A percentile compares a stretch with the other conserved stretches of the same genome.
These are phyloP conservation scores for Durusdinium trenchii DNA, from an alignment of 73 alveolate genomes.

Conservation along the genomic window DNA sequence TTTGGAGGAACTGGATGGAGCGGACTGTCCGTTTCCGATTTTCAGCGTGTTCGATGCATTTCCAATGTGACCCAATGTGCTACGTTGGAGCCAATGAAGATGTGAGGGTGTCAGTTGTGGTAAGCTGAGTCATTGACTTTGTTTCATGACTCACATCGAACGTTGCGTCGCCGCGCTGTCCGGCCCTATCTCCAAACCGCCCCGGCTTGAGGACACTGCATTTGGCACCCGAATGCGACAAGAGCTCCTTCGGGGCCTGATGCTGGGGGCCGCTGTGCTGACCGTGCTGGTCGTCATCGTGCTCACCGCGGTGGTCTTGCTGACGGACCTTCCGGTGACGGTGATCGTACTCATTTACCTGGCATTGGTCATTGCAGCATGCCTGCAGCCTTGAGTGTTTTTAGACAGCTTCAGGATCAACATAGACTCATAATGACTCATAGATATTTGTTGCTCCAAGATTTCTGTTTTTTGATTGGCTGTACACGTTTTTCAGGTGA, in stretches of 20 bases:
- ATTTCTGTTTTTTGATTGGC: too few relatives aligned
- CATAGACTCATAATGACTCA: too few relatives aligned
- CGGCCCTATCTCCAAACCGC: background rate
- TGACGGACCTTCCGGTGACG: conserved; percentile 45
- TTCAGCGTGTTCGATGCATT: too few relatives aligned
- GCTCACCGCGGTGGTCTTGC: conserved; percentile 22
- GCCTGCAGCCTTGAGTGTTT: background rate
- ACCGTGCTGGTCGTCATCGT: conserved; percentile 30
- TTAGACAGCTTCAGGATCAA: too few relatives aligned
- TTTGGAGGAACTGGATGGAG: background rate
- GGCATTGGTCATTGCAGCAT: conserved; percentile 20
- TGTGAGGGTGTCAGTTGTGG: background rate
- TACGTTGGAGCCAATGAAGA: background rate
- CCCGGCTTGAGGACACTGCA: background rate
- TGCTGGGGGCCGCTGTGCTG: background rate
- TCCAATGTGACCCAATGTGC: too few relatives aligned
- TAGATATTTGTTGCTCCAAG: too few relatives aligned
- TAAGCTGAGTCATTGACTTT: too few relatives aligned
- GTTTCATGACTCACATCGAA: too few relatives aligned
- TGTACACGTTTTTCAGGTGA: too few relatives aligned
- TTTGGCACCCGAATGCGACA: conserved; percentile 71
- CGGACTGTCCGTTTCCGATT: too few relatives aligned
- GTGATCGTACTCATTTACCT: conserved; percentile 40
- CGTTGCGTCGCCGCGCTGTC: too few relatives aligned
- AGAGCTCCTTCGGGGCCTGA: conserved; percentile 42